These are phyloP conservation scores for Candida maris DNA, from an alignment of 805 yeast genomes.

Conservation along the genomic window DNA sequence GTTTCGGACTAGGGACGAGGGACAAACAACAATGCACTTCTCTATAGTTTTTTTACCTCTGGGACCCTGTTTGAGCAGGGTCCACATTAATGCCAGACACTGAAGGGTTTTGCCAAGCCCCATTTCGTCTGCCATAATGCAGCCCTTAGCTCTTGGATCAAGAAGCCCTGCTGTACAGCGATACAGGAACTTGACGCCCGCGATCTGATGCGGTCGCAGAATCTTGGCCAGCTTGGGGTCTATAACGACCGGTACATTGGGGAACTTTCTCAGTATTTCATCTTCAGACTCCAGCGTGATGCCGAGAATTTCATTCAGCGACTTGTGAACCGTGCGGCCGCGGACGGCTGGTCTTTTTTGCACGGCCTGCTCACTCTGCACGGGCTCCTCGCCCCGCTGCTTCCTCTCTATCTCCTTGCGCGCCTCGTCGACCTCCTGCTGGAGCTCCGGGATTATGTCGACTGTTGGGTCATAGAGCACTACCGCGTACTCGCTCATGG, in stretches of 20 bases:
- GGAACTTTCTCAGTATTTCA: constrained; percentile 46
- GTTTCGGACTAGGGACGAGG: constrained; percentile 86
- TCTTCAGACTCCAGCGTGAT: constrained; percentile 52
- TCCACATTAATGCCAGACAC: constrained; percentile 91
- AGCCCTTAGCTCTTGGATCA: constrained; percentile 83
- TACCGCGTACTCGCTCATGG: constrained; percentile 87
- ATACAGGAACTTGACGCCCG: constrained; percentile 89
- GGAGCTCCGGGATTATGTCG: constrained; percentile 45
- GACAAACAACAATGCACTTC: constrained; percentile 91
- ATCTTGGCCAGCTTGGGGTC: constrained; percentile 85
- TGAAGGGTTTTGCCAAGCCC: constrained; percentile 90
- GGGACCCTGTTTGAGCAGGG: constrained; percentile 83
- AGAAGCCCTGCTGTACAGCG: constrained; percentile 86
- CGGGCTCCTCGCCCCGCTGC: constrained; percentile 23
- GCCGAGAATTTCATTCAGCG: constrained; percentile 79
- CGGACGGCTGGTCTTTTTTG: constrained; percentile 28
- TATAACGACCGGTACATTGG: constrained; percentile 92
- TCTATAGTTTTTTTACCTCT: constrained; percentile 77
- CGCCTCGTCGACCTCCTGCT: constrained; percentile 29
- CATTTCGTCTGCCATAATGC: constrained; percentile 98
- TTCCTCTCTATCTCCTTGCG: constrained; percentile 22
- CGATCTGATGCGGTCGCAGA: constrained; percentile 92
- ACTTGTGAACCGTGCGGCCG: constrained; percentile 49
- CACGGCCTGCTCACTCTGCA: constrained; percentile 6
- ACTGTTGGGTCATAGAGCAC: constrained; percentile 94